These are phyloP conservation scores for Geotrichum siamense DNA, from an alignment of 1,139 yeast genomes.

Conservation along the genomic window DNA sequence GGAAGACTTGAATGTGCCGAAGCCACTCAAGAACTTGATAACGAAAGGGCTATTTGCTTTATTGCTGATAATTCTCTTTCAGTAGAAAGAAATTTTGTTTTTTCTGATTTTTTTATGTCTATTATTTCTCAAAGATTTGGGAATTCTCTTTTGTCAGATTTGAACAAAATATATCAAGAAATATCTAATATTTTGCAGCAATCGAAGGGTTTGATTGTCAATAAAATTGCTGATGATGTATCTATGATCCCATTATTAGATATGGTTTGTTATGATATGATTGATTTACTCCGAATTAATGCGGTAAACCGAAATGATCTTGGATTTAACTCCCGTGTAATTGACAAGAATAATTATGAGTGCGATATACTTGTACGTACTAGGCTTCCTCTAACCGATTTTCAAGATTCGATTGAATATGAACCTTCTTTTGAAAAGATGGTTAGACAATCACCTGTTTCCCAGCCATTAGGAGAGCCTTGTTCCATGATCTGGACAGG, in stretches of 20 bases:
- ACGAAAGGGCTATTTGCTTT: conserved; percentile 46
- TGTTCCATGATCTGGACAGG: conserved; percentile 72
- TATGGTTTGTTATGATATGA: conserved; percentile 36
- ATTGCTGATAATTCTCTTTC: conserved; percentile 42
- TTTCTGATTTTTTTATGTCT: conserved; percentile 51
- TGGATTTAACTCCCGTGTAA: conserved; percentile 56
- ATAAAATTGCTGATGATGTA: conserved; percentile 53
- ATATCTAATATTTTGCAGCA: conserved; percentile 38
- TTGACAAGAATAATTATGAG: conserved; percentile 54
- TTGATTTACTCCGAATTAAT: conserved; percentile 48
- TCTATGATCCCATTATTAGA: conserved; percentile 51
- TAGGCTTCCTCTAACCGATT: conserved; percentile 4
- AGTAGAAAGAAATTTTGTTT: conserved; percentile 43
- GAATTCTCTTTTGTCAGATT: conserved; percentile 41
- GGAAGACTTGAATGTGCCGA: conserved; percentile 42
- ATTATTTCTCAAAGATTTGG: conserved; percentile 41
- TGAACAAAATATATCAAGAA: conserved; percentile 41
- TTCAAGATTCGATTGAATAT: conserved; percentile 1
- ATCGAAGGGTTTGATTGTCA: conserved; percentile 48
- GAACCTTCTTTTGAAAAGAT: conserved; percentile 17
- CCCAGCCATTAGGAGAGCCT: conserved; percentile 50
- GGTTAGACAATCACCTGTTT: background rate
- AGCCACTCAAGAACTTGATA: conserved; percentile 49
- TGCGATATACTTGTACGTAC: conserved; percentile 45
- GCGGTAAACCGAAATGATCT: conserved; percentile 40